Evolutionary conservation across 306 rosid genomes (phyloP).

Genomic region (Comarum palustre): DNA sequence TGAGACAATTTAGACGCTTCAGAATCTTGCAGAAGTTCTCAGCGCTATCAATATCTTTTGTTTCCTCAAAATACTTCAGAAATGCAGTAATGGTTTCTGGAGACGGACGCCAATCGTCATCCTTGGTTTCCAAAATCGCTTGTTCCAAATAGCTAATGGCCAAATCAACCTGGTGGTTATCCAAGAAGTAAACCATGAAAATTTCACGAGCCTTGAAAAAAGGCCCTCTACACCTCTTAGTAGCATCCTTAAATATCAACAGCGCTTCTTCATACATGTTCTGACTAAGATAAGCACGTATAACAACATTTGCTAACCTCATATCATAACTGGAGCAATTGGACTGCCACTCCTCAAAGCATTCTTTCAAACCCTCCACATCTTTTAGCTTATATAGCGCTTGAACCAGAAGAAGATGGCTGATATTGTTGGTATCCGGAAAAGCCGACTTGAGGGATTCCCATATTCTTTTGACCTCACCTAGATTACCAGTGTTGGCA

Average conservation of each 20-base stretch:
- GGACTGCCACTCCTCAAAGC: conserved; percentile 76
- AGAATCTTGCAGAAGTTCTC: conserved; percentile 58
- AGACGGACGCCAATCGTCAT: conserved; percentile 44
- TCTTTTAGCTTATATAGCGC: conserved; percentile 63
- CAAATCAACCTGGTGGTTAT: conserved; percentile 35
- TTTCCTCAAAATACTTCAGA: conserved; percentile 56
- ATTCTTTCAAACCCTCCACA: conserved; percentile 47
- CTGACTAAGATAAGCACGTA: conserved; percentile 54
- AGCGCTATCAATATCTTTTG: conserved; percentile 53
- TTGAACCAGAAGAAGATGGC: conserved; percentile 70
- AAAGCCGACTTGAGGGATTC: conserved; percentile 40
- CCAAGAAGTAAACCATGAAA: conserved; percentile 57
- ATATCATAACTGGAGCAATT: conserved; percentile 42
- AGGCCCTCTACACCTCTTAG: conserved; percentile 45
- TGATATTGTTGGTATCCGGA: conserved; percentile 45
- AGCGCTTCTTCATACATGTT: conserved; percentile 59
- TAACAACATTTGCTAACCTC: conserved; percentile 42
- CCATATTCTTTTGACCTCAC: conserved; percentile 70
- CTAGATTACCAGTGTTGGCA: conserved; percentile 55
- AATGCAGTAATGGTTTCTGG: conserved; percentile 41
- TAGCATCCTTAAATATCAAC: conserved; percentile 44
- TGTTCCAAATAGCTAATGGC: conserved; percentile 58
- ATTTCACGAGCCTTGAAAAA: conserved; percentile 49
- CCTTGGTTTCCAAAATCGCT: conserved; percentile 39
- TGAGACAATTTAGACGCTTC: conserved; percentile 41